Conservation (phyloP, 192 early-diverging fungal genomes). For the Geosiphon pyriformis region DNA sequence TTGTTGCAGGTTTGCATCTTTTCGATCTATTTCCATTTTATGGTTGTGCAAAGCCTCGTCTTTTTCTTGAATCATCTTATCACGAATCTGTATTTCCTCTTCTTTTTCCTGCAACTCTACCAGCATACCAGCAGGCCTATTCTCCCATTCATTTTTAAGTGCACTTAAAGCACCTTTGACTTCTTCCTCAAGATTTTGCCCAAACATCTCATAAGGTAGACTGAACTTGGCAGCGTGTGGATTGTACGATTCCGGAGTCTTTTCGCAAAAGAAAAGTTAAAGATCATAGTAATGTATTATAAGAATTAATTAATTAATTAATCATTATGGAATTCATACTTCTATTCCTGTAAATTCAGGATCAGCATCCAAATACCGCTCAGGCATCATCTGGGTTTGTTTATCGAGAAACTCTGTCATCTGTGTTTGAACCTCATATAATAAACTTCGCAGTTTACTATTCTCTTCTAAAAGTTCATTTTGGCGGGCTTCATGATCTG, state of each 20-base stretch:
- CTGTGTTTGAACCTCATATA: slow-evolving; percentile 15
- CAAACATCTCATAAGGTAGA: slow-evolving; percentile 20
- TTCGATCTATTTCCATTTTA: not conserved
- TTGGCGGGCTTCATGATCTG: not conserved
- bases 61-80: not conserved
- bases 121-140: not conserved
- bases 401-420: not conserved
- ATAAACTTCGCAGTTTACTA: slow-evolving; percentile 6
- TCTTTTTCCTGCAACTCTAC: not conserved
- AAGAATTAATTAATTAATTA: not conserved
- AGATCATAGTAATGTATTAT: not conserved
- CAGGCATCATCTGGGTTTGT: not conserved
- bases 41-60: not conserved
- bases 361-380: not conserved
- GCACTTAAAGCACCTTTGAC: slow-evolving; percentile 2
- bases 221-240: not conserved
- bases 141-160: slow-evolving; percentile 10
- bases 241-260: slow-evolving; percentile 21
- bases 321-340: not conserved
- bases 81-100: not conserved
- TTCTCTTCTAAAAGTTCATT: slow-evolving; percentile 19
- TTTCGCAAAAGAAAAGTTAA: not conserved
- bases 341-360: not conserved
- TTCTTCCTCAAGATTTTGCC: slow-evolving; percentile 15
- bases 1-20: not conserved